A percentile compares a stretch with the other conserved stretches of the same genome.
Evolutionary conservation across 306 rosid genomes (phyloP).

Genomic region (Delonix regia): DNA sequence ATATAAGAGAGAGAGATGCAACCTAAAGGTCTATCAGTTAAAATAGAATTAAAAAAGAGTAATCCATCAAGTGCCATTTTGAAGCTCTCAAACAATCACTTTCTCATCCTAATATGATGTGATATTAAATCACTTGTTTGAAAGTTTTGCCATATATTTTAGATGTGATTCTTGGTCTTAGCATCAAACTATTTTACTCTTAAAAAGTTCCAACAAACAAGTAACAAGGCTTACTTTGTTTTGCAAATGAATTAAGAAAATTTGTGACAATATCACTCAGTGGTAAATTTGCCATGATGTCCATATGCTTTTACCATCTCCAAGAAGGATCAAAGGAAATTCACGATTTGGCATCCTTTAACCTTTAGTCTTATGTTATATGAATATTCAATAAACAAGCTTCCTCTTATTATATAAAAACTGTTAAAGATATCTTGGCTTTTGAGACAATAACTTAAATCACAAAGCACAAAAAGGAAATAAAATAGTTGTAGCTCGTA

Average conservation of each 20-base stretch:
- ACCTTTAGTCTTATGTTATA: not conserved
- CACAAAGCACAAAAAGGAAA: no score
- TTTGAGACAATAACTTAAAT: no score
- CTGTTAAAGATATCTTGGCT: no score
- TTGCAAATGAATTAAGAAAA: slow-evolving; percentile 8
- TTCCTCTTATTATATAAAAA: not conserved
- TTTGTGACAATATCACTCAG: not conserved
- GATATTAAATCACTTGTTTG: not conserved
- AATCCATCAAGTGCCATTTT: not conserved
- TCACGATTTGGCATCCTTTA: not conserved
- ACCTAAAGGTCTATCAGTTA: not conserved
- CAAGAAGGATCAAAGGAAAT: not conserved
- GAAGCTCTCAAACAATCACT: not conserved
- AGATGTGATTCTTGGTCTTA: not conserved
- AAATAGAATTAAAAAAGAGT: not conserved
- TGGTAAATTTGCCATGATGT: not conserved
- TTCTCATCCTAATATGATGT: not conserved
- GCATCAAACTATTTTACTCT: not conserved
- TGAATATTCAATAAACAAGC: not conserved
- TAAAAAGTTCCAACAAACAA: not conserved
- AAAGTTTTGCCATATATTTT: not conserved
- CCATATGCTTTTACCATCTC: not conserved
- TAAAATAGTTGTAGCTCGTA: no score
- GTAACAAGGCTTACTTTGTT: not conserved
- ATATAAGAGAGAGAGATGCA: no score